Percentiles rank a stretch among this genome's conserved stretches.
These are phyloP conservation scores for Colletotrichum higginsianum DNA, from an alignment of 2,329 filamentous ascomycete species.

Conservation along the genomic window DNA sequence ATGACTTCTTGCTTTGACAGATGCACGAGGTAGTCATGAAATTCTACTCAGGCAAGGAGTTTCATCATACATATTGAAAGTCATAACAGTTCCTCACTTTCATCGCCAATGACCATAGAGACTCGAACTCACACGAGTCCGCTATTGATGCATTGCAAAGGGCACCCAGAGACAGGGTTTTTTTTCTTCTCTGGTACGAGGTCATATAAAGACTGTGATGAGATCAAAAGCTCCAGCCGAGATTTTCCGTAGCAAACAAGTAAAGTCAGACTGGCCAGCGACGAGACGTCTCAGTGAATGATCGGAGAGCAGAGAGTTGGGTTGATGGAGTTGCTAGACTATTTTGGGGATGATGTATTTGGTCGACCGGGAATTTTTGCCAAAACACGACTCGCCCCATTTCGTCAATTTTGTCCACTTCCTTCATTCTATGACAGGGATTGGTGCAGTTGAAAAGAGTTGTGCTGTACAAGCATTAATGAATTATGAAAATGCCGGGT, in stretches of 20 bases:
- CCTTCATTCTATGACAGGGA: constrained; percentile 4
- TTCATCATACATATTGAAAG: not conserved
- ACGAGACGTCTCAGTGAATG: constrained; percentile 6
- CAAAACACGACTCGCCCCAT: constrained; percentile 26
- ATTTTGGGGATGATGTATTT: not conserved
- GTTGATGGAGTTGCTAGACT: not conserved
- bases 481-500: constrained; percentile 26
- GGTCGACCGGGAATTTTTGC: constrained; percentile 31
- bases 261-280: not conserved
- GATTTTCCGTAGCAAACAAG: not conserved
- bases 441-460: not conserved
- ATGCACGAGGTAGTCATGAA: not conserved
- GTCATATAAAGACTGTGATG: no score
- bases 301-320: not conserved
- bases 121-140: no score
- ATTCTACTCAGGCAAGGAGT: not conserved
- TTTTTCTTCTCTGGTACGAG: not conserved
- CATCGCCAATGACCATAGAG: not conserved
- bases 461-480: constrained; percentile 30
- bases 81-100: not conserved
- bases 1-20: no score
- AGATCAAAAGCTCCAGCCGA: not conserved
- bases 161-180: no score
- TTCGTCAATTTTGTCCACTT: constrained; percentile 25
- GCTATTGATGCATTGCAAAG: not conserved